These are phyloP conservation scores for Trichoderma reesei DNA, from an alignment of 495 filamentous ascomycete species.

Conservation along the genomic window DNA sequence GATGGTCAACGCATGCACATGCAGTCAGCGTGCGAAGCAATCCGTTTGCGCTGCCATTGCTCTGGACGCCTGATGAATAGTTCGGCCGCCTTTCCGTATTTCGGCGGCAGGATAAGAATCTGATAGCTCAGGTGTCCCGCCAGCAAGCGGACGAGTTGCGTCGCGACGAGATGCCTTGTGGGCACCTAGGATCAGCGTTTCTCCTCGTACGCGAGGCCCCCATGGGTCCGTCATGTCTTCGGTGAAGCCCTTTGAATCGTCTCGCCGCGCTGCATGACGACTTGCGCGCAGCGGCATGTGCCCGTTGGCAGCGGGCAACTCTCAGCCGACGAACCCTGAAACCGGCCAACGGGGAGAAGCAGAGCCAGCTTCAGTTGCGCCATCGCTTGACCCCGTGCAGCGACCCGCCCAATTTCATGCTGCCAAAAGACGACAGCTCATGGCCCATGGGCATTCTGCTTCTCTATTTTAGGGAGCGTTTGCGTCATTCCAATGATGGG, in stretches of 20 bases:
- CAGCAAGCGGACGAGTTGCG: background rate
- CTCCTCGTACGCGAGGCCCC: background rate
- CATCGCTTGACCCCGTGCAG: background rate
- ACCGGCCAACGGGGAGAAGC: background rate
- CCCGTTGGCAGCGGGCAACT: background rate
- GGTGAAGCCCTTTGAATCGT: background rate
- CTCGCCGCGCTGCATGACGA: background rate
- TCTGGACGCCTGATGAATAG: background rate
- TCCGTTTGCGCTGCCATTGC: background rate
- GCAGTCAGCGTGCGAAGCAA: background rate
- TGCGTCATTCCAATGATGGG: background rate
- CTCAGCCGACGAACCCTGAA: background rate
- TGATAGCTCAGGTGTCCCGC: background rate
- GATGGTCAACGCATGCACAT: background rate
- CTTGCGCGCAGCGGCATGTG: background rate
- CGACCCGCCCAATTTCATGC: background rate
- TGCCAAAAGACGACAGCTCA: background rate
- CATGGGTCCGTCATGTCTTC: background rate
- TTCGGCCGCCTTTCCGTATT: background rate
- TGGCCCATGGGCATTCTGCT: too few relatives aligned
- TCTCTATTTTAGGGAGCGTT: background rate
- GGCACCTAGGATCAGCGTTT: background rate
- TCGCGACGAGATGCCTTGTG: background rate
- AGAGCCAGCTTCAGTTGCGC: background rate
- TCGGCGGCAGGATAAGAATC: background rate